Conservation (phyloP, 306 rosid species). For the Lathyrus oleraceus region DNA sequence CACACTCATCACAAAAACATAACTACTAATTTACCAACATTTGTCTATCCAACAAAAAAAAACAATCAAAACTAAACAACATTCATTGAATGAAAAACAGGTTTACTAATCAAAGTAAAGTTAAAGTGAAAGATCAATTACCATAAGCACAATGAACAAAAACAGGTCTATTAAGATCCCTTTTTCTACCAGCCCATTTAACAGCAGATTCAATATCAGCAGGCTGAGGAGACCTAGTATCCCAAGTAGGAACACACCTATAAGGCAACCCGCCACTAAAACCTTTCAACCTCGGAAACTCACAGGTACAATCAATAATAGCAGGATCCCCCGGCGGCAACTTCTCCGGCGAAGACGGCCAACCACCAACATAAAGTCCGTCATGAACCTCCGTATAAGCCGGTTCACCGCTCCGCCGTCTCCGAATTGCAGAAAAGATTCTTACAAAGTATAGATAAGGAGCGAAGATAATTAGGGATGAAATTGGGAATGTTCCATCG, state of each 20-base stretch:
- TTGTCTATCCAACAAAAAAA: neutral
- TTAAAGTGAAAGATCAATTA: constrained; percentile 17
- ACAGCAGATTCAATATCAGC: constrained; percentile 70
- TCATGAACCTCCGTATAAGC: constrained; percentile 58
- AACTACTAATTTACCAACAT: neutral
- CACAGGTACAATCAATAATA: constrained; percentile 84
- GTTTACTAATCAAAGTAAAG: neutral
- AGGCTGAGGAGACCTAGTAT: constrained; percentile 73
- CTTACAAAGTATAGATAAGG: constrained; percentile 80
- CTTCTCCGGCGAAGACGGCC: constrained; percentile 72
- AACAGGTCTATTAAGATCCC: constrained; percentile 65
- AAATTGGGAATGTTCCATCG: constrained; percentile 75
- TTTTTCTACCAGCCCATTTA: constrained; percentile 74
- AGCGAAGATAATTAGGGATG: constrained; percentile 60
- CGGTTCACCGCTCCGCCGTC: constrained; percentile 61
- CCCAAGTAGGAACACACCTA: constrained; percentile 86
- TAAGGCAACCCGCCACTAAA: constrained; percentile 52
- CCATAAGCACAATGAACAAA: constrained; percentile 93
- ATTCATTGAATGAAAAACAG: constrained; percentile 5
- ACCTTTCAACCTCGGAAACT: constrained; percentile 62
- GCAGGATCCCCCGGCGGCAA: constrained; percentile 87
- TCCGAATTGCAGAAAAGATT: constrained; percentile 58
- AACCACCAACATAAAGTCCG: constrained; percentile 82
- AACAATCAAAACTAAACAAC: neutral
- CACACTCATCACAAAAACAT: neutral